Percentiles rank a stretch among this genome's conserved stretches.
phyloP scores from a whole-genome alignment of 805 yeast genomes.

The Suhomyces prunicola region DNA sequence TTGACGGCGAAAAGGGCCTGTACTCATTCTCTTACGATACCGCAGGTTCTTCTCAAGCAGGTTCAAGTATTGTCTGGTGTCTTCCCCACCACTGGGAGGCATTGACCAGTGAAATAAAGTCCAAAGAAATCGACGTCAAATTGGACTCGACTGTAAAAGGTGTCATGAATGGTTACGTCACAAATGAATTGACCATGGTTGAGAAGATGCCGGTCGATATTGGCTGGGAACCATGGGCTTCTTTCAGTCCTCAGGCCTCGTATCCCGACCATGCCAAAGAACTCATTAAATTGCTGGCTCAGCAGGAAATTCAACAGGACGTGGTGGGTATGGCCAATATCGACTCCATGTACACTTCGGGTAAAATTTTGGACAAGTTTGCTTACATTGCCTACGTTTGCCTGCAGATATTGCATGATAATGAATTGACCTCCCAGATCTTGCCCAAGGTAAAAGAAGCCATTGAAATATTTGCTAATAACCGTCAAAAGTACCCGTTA shows the following conservation, averaged over 20 bases:
- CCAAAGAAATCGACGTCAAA: conserved; percentile 27
- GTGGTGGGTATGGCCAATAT: conserved; percentile 56
- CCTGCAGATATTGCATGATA: conserved; percentile 61
- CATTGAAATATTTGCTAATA: conserved; percentile 62
- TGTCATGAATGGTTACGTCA: conserved; percentile 41
- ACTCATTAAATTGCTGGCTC: conserved; percentile 46
- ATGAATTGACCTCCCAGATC: conserved; percentile 45
- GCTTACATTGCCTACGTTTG: conserved; percentile 80
- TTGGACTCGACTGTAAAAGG: conserved; percentile 54
- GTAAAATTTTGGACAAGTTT: conserved; percentile 84
- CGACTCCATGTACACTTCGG: conserved; percentile 88
- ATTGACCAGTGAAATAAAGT: conserved; percentile 25
- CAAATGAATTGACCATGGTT: conserved; percentile 42
- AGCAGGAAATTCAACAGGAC: conserved; percentile 53
- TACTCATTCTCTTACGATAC: conserved; percentile 30
- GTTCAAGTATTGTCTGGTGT: conserved; percentile 43
- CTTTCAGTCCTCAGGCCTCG: conserved; percentile 27
- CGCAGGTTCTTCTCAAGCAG: conserved; percentile 22
- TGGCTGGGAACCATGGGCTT: conserved; percentile 56
- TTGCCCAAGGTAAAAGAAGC: conserved; percentile 64
- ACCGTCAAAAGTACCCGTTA: conserved; percentile 69
- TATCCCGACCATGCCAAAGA: conserved; percentile 28
- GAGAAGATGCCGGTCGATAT: conserved; percentile 38
- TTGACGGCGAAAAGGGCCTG: conserved; percentile 18
- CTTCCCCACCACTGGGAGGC: conserved; percentile 50